Evolutionary conservation across 768 basidiomycete genomes (phyloP), one percentile per base, ranked within the genome.

Genomic region (Lactarius indigo): DNA sequence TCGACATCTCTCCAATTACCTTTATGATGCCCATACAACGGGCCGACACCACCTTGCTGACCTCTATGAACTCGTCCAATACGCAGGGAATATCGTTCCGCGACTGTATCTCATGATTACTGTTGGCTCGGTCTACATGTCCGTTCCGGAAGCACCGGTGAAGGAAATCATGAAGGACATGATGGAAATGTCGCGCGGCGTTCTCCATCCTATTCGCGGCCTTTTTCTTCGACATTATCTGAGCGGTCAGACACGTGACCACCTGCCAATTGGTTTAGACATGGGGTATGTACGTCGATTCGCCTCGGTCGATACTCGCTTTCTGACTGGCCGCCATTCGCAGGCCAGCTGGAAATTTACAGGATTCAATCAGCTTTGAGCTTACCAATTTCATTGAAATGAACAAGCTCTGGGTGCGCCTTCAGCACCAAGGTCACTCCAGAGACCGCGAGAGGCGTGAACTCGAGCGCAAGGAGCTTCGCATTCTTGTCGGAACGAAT

Each of bases 101-200:
- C 87, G 94, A 20, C 82, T 93, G 41, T 94, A 98, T 79, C 91
- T 98, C 73, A 98, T 99, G 97, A 97, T 98, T 73, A 98, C 97
- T 44, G 96, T 99, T 68, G 97, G 97, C 70, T 93, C 96, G 1
- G 96, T 98, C 41, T 99, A 98, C 83, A 98, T 99, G 97, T 95
- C 94, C 33, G 89, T 98, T 60, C 88, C 94, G 2, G 96, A 97
- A 66, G 96, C 96, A 12, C 96, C 96, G 5, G 89, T 98, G 64
- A 97, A 95, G 82, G 96, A 99, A 80, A 94, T 99, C 69, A 99
- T 98, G 96, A 98, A 97, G 83, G 97, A 99, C 78, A 98, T 98
- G 96, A 91, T 99, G 91, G 97, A 99, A 78, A 98, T 98, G 97
- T 94, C 94, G 41, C 83, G 95, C 23, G 97, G 97, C 68, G 94